phyloP scores from a whole-genome alignment of 305 asterid genomes.

The Fraxinus latifolia region DNA sequence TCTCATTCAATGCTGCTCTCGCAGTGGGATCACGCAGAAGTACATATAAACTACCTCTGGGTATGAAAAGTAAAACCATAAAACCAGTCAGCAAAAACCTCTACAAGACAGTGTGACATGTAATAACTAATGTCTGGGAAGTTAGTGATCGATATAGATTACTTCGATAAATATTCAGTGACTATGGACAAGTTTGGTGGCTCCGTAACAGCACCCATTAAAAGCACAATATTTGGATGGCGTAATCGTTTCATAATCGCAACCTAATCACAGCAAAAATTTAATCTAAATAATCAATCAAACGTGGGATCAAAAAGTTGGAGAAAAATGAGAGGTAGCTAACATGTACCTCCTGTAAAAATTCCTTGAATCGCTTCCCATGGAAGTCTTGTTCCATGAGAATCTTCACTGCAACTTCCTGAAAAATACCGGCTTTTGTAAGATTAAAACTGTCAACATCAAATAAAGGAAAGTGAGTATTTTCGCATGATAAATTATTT shows the following conservation, averaged over 20 bases:
- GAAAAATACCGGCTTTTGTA: constrained; percentile 34
- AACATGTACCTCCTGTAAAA: constrained; percentile 68
- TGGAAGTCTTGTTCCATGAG: constrained; percentile 95
- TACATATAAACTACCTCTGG: constrained; percentile 90
- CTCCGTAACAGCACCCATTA: constrained; percentile 99
- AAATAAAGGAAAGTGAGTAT: background rate
- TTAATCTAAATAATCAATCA: constrained; percentile 19
- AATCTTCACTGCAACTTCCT: constrained; percentile 99
- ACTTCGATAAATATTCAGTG: constrained; percentile 92
- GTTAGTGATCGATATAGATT: constrained; percentile 11
- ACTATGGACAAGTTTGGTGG: constrained; percentile 95
- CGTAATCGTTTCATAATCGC: constrained; percentile 92
- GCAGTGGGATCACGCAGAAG: constrained; percentile 84
- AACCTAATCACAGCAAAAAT: constrained; percentile 52
- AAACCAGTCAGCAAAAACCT: constrained; percentile 13
- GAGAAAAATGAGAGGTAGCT: constrained; percentile 8
- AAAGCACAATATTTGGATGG: constrained; percentile 98
- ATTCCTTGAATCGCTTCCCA: constrained; percentile 69
- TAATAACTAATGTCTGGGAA: constrained; percentile 13
- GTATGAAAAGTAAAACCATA: constrained; percentile 18
- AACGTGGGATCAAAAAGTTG: constrained; percentile 16
- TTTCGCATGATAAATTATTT: constrained; percentile 12
- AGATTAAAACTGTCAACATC: constrained; percentile 21
- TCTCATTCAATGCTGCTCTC: constrained; percentile 80
- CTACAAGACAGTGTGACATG: background rate